These are phyloP conservation scores for Narthecium ossifragum DNA, from an alignment of 106 monocot species.

Conservation along the genomic window DNA sequence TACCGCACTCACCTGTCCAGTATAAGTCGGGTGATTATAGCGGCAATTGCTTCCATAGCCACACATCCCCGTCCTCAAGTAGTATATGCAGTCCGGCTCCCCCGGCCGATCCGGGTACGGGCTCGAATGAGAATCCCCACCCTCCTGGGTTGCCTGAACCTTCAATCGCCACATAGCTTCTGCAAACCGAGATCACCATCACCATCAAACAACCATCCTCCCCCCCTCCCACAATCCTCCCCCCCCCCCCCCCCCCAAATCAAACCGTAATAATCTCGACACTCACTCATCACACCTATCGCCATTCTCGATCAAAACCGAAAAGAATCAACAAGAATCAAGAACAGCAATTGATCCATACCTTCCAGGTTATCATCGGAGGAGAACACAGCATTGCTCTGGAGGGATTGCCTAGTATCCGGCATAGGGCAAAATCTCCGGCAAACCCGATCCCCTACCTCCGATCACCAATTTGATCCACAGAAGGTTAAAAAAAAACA, in stretches of 20 bases:
- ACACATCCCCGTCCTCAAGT: conserved; percentile 65
- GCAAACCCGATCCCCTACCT: background rate
- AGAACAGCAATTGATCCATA: background rate
- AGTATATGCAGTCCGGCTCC: conserved; percentile 70
- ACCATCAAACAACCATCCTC: background rate
- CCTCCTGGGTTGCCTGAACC: conserved; percentile 10
- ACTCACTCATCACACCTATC: background rate
- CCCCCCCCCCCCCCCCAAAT: background rate
- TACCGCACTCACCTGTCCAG: conserved; percentile 25
- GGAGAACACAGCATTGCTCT: background rate
- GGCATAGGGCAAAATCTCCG: background rate
- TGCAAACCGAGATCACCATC: conserved; percentile 8
- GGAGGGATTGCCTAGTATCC: conserved; percentile 2
- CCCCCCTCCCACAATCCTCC: background rate
- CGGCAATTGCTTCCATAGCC: conserved; percentile 75
- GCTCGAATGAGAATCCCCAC: conserved; percentile 13
- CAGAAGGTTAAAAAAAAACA: background rate
- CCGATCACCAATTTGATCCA: too few relatives aligned
- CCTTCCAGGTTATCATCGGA: conserved; percentile 1
- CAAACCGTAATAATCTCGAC: background rate
- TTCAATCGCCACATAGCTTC: conserved; percentile 33
- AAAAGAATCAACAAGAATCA: background rate
- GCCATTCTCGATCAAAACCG: background rate
- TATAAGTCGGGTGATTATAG: conserved; percentile 63
- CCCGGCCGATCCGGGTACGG: conserved; percentile 57